Percentiles rank a stretch among this genome's conserved stretches.
These are phyloP conservation scores for Penicillium sp. DNA, from an alignment of 2,329 filamentous ascomycete species.

Conservation along the genomic window DNA sequence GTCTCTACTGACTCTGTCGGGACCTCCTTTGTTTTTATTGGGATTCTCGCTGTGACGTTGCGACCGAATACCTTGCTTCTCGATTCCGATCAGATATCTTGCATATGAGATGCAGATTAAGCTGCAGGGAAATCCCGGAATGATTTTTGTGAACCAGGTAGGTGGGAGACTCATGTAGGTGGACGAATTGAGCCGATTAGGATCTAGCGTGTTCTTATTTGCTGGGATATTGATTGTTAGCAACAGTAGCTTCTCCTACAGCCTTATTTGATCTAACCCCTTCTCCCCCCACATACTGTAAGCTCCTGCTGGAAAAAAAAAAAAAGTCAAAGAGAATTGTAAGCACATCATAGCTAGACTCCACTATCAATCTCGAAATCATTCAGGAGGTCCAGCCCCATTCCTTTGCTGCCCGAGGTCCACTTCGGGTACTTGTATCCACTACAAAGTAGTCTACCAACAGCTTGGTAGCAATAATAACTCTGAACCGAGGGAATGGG, in stretches of 20 bases:
- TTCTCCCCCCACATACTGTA: background rate
- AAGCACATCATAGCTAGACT: background rate
- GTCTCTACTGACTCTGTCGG: background rate
- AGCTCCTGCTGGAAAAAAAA: no score
- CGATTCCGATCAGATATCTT: constrained; percentile 3
- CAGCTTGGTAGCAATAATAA: background rate
- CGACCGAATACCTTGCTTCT: background rate
- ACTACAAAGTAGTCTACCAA: background rate
- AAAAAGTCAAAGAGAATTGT: background rate
- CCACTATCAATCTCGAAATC: background rate
- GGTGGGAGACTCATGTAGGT: background rate
- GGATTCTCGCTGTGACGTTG: background rate
- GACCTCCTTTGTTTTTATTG: background rate
- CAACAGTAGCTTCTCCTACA: background rate
- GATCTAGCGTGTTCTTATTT: background rate
- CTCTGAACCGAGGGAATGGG: constrained; percentile 4
- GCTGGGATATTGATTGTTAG: background rate
- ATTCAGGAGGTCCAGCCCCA: background rate
- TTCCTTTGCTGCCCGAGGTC: constrained; percentile 2
- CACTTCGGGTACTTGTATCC: background rate
- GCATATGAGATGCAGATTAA: constrained; percentile 4
- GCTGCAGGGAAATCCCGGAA: constrained; percentile 5
- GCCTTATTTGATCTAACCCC: background rate
- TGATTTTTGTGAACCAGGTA: background rate
- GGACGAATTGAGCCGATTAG: background rate